Evolutionary conservation across 441 rosid genomes (phyloP).

Genomic region (Codiaeum variegatum): DNA sequence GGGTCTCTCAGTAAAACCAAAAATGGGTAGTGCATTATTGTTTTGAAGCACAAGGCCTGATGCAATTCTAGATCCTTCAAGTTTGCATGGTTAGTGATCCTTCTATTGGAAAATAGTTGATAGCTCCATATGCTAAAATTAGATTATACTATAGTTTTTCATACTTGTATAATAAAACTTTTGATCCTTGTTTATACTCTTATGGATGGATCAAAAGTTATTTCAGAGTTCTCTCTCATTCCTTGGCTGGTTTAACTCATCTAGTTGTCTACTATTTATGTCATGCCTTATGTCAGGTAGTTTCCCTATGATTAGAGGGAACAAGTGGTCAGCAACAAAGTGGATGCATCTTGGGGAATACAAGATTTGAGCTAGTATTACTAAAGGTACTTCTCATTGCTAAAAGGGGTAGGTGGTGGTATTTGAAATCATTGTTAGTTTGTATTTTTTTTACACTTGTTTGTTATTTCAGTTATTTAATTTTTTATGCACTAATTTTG

Average conservation of each 20-base stretch:
- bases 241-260: background rate
- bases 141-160: background rate
- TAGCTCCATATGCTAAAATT: background rate
- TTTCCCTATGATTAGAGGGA: slow-evolving; percentile 81
- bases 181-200: slow-evolving; percentile 1
- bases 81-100: slow-evolving; percentile 75
- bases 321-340: slow-evolving; percentile 92
- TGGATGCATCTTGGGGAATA: slow-evolving; percentile 80
- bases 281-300: slow-evolving; percentile 52
- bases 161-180: background rate
- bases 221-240: too few species aligned
- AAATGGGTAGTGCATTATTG: slow-evolving; percentile 86
- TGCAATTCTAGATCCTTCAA: slow-evolving; percentile 67
- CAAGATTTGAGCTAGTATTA: slow-evolving; percentile 32
- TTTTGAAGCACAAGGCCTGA: slow-evolving; percentile 96
- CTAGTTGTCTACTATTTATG: slow-evolving; percentile 11
- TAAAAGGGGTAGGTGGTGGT: background rate
- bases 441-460: background rate
- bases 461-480: background rate
- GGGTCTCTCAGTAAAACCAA: slow-evolving; percentile 86
- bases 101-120: background rate
- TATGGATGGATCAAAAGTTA: background rate
- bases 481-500: background rate
- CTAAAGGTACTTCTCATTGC: slow-evolving; percentile 27
- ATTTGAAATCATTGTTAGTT: background rate